phyloP scores from a whole-genome alignment of 345 rosid genomes.

The Turnera subulata region DNA sequence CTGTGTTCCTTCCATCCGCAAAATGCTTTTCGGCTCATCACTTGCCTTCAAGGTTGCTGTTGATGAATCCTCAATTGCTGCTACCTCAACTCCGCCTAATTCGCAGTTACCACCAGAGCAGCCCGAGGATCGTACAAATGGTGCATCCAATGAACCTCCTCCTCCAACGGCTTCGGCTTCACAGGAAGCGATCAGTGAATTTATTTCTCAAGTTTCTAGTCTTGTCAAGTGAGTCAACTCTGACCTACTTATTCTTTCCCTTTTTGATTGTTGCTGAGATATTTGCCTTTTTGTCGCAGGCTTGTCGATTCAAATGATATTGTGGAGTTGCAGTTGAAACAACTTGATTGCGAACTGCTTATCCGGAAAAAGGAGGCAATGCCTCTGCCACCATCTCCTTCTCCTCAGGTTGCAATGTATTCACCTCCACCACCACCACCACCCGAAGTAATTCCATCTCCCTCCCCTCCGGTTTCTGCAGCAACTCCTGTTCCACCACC shows the following conservation, averaged over 20 bases:
- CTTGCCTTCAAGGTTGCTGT: slow-evolving; percentile 53
- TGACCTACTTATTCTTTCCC: too few species aligned
- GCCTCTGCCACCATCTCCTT: slow-evolving; percentile 50
- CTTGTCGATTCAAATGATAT: slow-evolving; percentile 91
- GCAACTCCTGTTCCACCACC: slow-evolving; percentile 39
- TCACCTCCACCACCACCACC: slow-evolving; percentile 36
- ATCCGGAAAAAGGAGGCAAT: slow-evolving; percentile 90
- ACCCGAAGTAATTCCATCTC: slow-evolving; percentile 36
- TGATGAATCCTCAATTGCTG: slow-evolving; percentile 54
- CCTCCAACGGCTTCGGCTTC: slow-evolving; percentile 44
- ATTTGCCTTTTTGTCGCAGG: slow-evolving; percentile 36
- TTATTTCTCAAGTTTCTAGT: slow-evolving; percentile 68
- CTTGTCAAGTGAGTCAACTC: slow-evolving; percentile 84
- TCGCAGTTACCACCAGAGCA: slow-evolving; percentile 34
- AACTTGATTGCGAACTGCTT: slow-evolving; percentile 67
- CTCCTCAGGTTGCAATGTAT: slow-evolving; percentile 55
- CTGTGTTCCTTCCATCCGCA: slow-evolving; percentile 29
- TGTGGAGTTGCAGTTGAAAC: slow-evolving; percentile 80
- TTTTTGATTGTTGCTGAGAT: too few species aligned
- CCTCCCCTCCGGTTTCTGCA: slow-evolving; percentile 26
- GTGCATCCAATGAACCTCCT: slow-evolving; percentile 37
- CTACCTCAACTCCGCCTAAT: slow-evolving; percentile 33
- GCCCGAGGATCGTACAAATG: slow-evolving; percentile 34
- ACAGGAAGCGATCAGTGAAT: slow-evolving; percentile 66
- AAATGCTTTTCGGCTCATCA: slow-evolving; percentile 49